Conservation (phyloP, 306 rosid species). For the Cicer cuneatum region DNA sequence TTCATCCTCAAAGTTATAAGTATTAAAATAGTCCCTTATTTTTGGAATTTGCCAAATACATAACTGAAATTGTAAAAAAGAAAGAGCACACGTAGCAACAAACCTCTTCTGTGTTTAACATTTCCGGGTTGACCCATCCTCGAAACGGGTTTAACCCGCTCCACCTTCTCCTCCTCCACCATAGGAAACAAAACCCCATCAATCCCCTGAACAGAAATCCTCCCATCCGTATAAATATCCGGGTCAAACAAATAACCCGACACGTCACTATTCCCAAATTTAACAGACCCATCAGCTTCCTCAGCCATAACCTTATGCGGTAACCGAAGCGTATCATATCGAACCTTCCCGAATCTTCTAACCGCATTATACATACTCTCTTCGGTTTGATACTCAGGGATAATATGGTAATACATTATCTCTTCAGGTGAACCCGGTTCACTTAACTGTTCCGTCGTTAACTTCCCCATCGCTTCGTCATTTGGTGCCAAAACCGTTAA, state of each 20-base stretch:
- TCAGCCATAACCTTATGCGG: slow-evolving; percentile 75
- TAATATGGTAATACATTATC: slow-evolving; percentile 77
- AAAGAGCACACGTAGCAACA: too few relatives aligned
- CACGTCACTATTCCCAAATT: slow-evolving; percentile 71
- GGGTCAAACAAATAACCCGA: slow-evolving; percentile 83
- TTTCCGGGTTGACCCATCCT: slow-evolving; percentile 56
- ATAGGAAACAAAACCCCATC: slow-evolving; percentile 72
- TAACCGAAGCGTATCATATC: slow-evolving; percentile 65
- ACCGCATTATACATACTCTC: slow-evolving; percentile 93
- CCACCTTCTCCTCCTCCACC: slow-evolving; percentile 57
- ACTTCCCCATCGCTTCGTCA: slow-evolving; percentile 84
- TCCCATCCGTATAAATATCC: slow-evolving; percentile 78
- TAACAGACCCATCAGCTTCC: slow-evolving; percentile 86
- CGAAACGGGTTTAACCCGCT: slow-evolving; percentile 44
- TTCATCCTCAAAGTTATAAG: too few relatives aligned
- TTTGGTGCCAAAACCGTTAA: slow-evolving; percentile 82
- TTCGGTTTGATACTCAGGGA: slow-evolving; percentile 86
- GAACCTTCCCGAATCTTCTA: slow-evolving; percentile 71
- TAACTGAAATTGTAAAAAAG: too few relatives aligned
- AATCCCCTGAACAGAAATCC: slow-evolving; percentile 86
- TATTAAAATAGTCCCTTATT: too few relatives aligned
- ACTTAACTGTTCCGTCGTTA: slow-evolving; percentile 80
- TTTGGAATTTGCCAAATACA: too few relatives aligned
- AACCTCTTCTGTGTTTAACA: slow-evolving; percentile 78
- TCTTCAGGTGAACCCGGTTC: slow-evolving; percentile 92